Evolutionary conservation across 148 eudicot species (phyloP), one percentile per base, ranked within the genome.

Genomic region (Amaranthus hypochondriacus): DNA sequence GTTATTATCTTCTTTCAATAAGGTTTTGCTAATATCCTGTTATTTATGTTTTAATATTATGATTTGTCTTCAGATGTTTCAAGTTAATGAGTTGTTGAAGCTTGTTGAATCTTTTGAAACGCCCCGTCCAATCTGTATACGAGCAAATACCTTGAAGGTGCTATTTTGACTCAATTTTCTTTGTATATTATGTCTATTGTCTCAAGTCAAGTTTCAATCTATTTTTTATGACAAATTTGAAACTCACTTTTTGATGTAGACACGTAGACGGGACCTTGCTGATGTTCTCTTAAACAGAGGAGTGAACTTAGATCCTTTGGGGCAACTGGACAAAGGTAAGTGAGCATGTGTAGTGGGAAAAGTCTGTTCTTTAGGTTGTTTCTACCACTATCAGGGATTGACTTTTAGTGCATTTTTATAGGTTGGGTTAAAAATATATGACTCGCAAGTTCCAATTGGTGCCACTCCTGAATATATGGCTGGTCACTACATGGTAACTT

Each of bases 391-490:
- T n/a, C 57, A 47, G 48, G 47, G 6, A 28, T 46, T 73, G 21
- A 69, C 54, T 39, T n/a, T 60, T 7, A 15, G 42, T 51, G 48
- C 56, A 28, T 67, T n/a, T 64, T 53, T 81, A 76, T 80, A 94
- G 98, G 98, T 94, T 73, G 98, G 97, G 58, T 77, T 94, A 77
- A 89, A 83, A 63, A 93, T 94, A 9, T 94, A 91, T 79, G 97
- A 94, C 56, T 92, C 97, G 9, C 98, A 94, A 92, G 98, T 94
- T 64, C 97, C 98, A 5, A 84, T 91, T 78, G 97, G 98, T 79
- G 98, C 98, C 56, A 91, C 98, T 73, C 96, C 93, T 28, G 98
- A 91, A 77, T 94, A 91, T 68, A 88, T 94, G 98, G 97, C 98
- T 75, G 97, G 98, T 73, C 88, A 91, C 78, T 91, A 94, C 80